phyloP scores from a whole-genome alignment of 805 yeast species.

The Candida tibetensis region DNA sequence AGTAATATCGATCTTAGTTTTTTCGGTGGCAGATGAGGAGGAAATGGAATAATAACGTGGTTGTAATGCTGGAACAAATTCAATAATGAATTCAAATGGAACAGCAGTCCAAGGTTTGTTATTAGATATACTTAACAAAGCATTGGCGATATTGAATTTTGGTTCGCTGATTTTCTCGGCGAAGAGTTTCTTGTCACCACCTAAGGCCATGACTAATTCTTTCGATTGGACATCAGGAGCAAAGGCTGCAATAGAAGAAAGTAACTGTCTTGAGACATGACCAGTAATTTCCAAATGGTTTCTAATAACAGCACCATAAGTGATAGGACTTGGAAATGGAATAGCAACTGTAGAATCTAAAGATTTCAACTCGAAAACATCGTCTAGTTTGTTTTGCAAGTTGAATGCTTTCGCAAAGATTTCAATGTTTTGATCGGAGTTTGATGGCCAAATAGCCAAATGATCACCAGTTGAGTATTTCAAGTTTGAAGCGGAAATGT shows the following conservation, averaged over 20 bases:
- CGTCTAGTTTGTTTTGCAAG: constrained; percentile 48
- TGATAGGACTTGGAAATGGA: constrained; percentile 77
- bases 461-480: constrained; percentile 95
- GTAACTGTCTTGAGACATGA: constrained; percentile 85
- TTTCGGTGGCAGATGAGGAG: constrained; percentile 78
- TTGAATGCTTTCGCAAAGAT: constrained; percentile 64
- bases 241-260: constrained; percentile 70
- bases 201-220: constrained; percentile 48
- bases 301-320: constrained; percentile 83
- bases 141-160: constrained; percentile 73
- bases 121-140: constrained; percentile 57
- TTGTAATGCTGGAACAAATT: constrained; percentile 74
- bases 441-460: constrained; percentile 91
- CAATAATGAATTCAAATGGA: constrained; percentile 83
- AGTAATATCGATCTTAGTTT: constrained; percentile 74
- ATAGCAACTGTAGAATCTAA: constrained; percentile 65
- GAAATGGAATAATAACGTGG: constrained; percentile 97
- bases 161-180: constrained; percentile 60
- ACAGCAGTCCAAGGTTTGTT: constrained; percentile 70
- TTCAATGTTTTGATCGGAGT: constrained; percentile 71
- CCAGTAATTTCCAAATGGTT: constrained; percentile 90
- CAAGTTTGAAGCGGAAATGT: constrained; percentile 68
- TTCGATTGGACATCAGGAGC: constrained; percentile 69
- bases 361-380: constrained; percentile 61
- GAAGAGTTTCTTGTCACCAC: constrained; percentile 67